phyloP scores from a whole-genome alignment of 2,329 filamentous ascomycete species.

The Ophiognomonia clavigignenti-juglandacearum region DNA sequence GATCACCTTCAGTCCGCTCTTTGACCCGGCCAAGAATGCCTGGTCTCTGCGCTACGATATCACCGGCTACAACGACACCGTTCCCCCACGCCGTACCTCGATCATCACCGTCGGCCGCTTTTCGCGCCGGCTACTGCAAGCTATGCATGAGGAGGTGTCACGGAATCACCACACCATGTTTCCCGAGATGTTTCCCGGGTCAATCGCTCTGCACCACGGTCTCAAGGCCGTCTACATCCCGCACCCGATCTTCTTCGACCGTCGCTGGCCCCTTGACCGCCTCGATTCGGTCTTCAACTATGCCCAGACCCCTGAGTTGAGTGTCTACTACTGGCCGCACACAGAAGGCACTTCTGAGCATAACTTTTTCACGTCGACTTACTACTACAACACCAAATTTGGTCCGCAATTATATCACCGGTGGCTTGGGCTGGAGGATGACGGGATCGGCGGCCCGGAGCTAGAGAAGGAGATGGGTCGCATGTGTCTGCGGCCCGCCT shows the following conservation, averaged over 20 bases:
- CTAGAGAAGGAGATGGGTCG: conserved; percentile 30
- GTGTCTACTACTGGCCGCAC: conserved; percentile 36
- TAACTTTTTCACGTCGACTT: conserved; percentile 52
- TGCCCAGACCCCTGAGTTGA: conserved; percentile 48
- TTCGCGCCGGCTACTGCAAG: conserved; percentile 66
- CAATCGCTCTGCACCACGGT: conserved; percentile 69
- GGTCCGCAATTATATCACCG: conserved; percentile 58
- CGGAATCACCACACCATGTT: conserved; percentile 68
- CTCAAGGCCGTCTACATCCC: conserved; percentile 75
- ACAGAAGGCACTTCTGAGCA: conserved; percentile 43
- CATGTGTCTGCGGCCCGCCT: conserved; percentile 61
- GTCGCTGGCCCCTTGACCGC: conserved; percentile 58
- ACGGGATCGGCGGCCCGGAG: conserved; percentile 46
- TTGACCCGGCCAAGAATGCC: conserved; percentile 66
- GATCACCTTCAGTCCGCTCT: conserved; percentile 70
- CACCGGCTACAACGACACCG: conserved; percentile 57
- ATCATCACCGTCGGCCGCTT: conserved; percentile 73
- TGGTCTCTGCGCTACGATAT: conserved; percentile 68
- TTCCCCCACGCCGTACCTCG: conserved; percentile 68
- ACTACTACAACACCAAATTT: conserved; percentile 55
- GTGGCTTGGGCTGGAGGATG: conserved; percentile 57
- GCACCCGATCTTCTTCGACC: conserved; percentile 75
- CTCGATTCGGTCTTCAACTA: conserved; percentile 57
- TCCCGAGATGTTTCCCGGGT: conserved; percentile 75
- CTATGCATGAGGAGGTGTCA: conserved; percentile 74